These are phyloP conservation scores for Cardamine occulta DNA, from an alignment of 345 rosid species.

Conservation along the genomic window DNA sequence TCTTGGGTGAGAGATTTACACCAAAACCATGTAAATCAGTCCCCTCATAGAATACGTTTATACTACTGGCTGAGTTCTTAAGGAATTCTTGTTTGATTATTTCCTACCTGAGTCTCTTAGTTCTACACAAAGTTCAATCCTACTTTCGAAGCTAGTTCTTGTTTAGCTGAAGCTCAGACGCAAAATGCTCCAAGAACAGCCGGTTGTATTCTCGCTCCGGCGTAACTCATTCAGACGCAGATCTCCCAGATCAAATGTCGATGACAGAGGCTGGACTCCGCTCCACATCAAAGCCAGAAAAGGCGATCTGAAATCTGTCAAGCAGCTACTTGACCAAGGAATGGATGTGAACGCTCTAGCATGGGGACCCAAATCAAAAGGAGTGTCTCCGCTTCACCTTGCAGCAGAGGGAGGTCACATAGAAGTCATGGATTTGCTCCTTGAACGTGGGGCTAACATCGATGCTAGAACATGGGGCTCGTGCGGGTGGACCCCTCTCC, in stretches of 20 bases:
- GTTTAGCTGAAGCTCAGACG: constrained; percentile 1
- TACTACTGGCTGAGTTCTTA: constrained; percentile 13
- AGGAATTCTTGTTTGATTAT: background rate
- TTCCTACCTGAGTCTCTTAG: constrained; percentile 12
- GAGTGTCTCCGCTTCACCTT: constrained; percentile 91
- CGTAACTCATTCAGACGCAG: constrained; percentile 66
- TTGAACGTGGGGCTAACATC: constrained; percentile 90
- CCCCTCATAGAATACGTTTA: constrained; percentile 2
- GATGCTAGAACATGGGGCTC: constrained; percentile 95
- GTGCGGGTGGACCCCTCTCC: constrained; percentile 99
- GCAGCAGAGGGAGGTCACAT: constrained; percentile 97
- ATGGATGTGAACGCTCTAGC: constrained; percentile 82
- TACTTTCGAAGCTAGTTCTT: constrained; percentile 22
- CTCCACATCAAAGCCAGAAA: constrained; percentile 85
- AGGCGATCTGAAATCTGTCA: constrained; percentile 84
- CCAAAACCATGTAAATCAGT: constrained; percentile 32
- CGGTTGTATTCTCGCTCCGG: constrained; percentile 52
- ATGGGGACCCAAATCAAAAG: constrained; percentile 91
- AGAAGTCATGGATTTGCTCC: constrained; percentile 87
- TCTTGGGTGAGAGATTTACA: constrained; percentile 26
- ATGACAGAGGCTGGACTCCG: constrained; percentile 93
- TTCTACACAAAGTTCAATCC: background rate
- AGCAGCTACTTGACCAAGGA: constrained; percentile 76
- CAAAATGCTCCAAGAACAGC: constrained; percentile 59
- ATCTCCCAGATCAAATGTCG: constrained; percentile 53